Conservation (phyloP, 2,329 filamentous ascomycete genomes). For the Aspergillus sp. region DNA sequence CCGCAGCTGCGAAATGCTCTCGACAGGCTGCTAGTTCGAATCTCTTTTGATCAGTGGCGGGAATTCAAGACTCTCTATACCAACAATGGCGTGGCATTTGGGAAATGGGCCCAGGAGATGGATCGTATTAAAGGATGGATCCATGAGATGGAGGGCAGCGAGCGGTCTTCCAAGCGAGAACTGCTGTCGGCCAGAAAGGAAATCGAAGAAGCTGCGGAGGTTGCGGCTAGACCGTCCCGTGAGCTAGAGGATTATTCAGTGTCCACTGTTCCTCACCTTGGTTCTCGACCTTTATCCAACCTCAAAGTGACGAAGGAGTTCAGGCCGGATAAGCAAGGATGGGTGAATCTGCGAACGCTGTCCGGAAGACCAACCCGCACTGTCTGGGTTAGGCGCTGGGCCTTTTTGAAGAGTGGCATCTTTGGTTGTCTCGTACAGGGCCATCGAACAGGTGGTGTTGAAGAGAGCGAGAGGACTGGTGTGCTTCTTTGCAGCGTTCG, state of each 20-base stretch:
- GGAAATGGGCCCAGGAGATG: slow-evolving; percentile 67
- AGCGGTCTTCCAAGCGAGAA: slow-evolving; percentile 72
- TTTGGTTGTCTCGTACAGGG: slow-evolving; percentile 91
- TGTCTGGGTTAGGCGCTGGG: slow-evolving; percentile 88
- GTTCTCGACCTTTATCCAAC: slow-evolving; percentile 56
- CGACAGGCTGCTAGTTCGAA: slow-evolving; percentile 74
- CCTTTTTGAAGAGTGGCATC: slow-evolving; percentile 88
- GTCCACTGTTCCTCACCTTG: slow-evolving; percentile 81
- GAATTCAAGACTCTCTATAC: slow-evolving; percentile 70
- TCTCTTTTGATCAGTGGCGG: slow-evolving; percentile 80
- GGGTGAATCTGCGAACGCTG: slow-evolving; percentile 74
- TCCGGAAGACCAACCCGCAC: slow-evolving; percentile 83
- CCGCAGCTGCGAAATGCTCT: slow-evolving; percentile 76
- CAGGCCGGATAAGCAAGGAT: slow-evolving; percentile 77
- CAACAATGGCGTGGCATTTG: slow-evolving; percentile 50
- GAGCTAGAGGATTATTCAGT: slow-evolving; percentile 88
- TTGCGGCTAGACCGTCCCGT: slow-evolving; percentile 66
- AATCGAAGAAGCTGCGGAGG: slow-evolving; percentile 67
- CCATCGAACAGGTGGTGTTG: slow-evolving; percentile 67
- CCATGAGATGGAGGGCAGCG: slow-evolving; percentile 85
- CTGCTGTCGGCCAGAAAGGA: slow-evolving; percentile 68
- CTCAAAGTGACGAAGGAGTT: slow-evolving; percentile 44
- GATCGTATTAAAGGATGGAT: slow-evolving; percentile 88
- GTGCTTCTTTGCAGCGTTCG: slow-evolving; percentile 89
- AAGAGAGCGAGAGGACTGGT: slow-evolving; percentile 93